phyloP scores from a whole-genome alignment of 768 basidiomycete genomes.

The Mycena maculata region DNA sequence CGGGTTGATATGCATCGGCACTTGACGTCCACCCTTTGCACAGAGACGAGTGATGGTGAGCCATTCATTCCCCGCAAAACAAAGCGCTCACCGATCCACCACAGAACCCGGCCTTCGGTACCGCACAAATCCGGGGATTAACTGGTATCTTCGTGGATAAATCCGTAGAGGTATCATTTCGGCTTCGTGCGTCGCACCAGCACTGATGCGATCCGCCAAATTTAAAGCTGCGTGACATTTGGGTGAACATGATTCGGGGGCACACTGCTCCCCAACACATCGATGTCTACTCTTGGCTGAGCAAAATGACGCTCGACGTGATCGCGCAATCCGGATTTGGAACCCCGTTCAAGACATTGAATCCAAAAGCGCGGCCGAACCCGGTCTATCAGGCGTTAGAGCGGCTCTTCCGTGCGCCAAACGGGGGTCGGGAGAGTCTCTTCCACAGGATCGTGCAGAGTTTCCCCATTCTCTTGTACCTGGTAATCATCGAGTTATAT shows the following conservation, averaged over 20 bases:
- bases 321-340: conserved; percentile 25
- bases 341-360: neutral
- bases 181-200: neutral
- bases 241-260: neutral
- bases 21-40: no score
- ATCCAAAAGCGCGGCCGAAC: neutral
- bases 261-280: neutral
- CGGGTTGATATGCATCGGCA: no score
- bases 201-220: neutral
- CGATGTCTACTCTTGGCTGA: conserved; percentile 15
- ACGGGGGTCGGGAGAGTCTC: neutral
- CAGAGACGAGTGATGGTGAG: conserved; percentile 25
- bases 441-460: neutral
- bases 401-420: conserved; percentile 4
- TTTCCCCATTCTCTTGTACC: neutral
- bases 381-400: conserved; percentile 1
- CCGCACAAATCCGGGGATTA: conserved; percentile 50
- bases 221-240: conserved; percentile 23
- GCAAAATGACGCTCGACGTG: conserved; percentile 28
- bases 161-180: conserved; percentile 40
- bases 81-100: neutral
- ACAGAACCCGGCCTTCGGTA: conserved; percentile 59
- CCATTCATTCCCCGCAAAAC: neutral
- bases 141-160: conserved; percentile 51
- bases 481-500: neutral